Base-by-base conservation (phyloP, 495 filamentous ascomycete species). In the Penicillium canariense region DNA sequence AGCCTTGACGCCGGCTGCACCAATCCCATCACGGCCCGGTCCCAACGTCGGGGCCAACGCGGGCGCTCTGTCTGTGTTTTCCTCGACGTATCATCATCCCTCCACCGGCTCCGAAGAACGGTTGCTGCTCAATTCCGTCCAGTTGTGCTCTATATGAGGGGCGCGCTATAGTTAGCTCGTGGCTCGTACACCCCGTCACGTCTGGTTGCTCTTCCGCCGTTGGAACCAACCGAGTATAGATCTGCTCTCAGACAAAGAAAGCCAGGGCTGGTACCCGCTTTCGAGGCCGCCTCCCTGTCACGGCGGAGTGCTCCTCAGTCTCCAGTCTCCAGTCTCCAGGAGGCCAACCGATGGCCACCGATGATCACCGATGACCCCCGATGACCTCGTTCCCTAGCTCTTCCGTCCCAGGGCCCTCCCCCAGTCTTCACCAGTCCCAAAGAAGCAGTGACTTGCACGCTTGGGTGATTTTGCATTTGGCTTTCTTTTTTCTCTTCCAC, bases 41-140 rank as follows among this genome's bases (percentile, higher is more conserved):
- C 38, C 38, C 38, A 40, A 45, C 43, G 25, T 45, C 43, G 14
- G 28, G 27, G 43, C 10, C 26, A 28, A 46, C 43, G n/a, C 43
- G 43, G 43, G 26, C 43, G 43, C 28, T 25, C 28, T 48, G 46
- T 30, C 46, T 32, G 22, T 53, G 28, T 45, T 55, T 42, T 43
- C 35, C 32, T 50, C 28, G 56, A 55, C 65, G 65, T 68, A 68
- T 68, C 65, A 68, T 32, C 43, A 42, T 45, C 27, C 17, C 49
- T 68, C 65, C 62, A 57, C 25, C 20, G 20, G 4, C 47, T 61
- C 62, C 65, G 65, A 61, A 27, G 48, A 63, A 52, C 55, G 34
- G 40, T 39, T 56, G 48, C 30, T 52, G 50, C 17, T 18, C 39
- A 44, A 11, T 18, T 1, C 20, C 4, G 14, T 23, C 12, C 38